Conservation (phyloP, 2,329 filamentous ascomycete genomes). For the Alternaria consortialis region DNA sequence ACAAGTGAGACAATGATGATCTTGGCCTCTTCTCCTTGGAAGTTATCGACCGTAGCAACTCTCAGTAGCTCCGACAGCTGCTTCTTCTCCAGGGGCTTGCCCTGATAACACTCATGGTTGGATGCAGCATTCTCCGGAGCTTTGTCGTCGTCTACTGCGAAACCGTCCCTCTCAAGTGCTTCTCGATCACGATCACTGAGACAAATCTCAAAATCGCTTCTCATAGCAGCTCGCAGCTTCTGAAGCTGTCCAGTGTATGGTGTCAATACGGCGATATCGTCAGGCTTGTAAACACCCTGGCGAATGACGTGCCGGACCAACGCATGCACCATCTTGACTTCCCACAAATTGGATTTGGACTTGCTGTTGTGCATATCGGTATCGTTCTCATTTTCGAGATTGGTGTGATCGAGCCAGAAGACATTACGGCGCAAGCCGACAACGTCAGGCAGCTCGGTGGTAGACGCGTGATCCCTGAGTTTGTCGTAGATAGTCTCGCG, state of each 20-base stretch:
- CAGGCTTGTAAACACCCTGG: slow-evolving; percentile 67
- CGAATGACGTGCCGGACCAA: slow-evolving; percentile 71
- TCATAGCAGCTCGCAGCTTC: slow-evolving; percentile 59
- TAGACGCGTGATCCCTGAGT: slow-evolving; percentile 61
- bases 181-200: slow-evolving; percentile 70
- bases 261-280: slow-evolving; percentile 76
- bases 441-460: slow-evolving; percentile 57
- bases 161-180: slow-evolving; percentile 54
- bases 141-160: slow-evolving; percentile 13
- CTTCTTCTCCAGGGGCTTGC: slow-evolving; percentile 33
- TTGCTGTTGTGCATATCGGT: slow-evolving; percentile 38
- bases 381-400: slow-evolving; percentile 53
- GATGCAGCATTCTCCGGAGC: not conserved
- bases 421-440: slow-evolving; percentile 63
- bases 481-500: slow-evolving; percentile 65
- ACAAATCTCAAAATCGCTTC: slow-evolving; percentile 65
- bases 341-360: slow-evolving; percentile 66
- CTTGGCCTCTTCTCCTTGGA: slow-evolving; percentile 79
- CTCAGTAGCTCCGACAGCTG: slow-evolving; percentile 32
- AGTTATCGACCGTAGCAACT: slow-evolving; percentile 76
- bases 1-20: slow-evolving; percentile 75
- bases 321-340: slow-evolving; percentile 69
- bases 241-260: slow-evolving; percentile 69
- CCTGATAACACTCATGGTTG: slow-evolving; percentile 11
- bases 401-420: slow-evolving; percentile 70